Base-by-base conservation (phyloP, 176 grass and related monocot genomes). In the Paspalum notatum region DNA sequence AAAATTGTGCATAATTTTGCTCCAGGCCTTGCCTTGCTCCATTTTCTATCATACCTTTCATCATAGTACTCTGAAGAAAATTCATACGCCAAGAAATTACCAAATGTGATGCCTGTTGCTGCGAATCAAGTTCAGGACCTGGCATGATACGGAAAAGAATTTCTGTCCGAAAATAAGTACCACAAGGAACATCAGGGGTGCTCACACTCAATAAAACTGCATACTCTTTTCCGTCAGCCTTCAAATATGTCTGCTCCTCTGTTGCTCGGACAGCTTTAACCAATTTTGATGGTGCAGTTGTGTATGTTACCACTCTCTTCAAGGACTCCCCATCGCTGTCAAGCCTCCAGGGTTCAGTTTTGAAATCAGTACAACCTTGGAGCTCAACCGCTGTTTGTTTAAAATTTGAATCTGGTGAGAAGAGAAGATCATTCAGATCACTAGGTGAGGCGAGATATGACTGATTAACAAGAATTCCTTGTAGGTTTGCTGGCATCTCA, bases 11-110 rank as follows among this genome's bases (percentile, higher is more conserved):
- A 80, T 87, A 98, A 44, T 73, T 89, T 59, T 95, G 90, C 62
- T 85, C 88, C 81, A 98, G 76, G 2, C 96, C 92, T 89, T 98
- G 96, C 58, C 68, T 98, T 66, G 96, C 96, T 75, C 92, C 96
- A 91, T 75, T 98, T 89, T 98, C 96, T 80, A 98, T 98, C 83
- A 92, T 89, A 81, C 96, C 68, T 83, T 88, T 98, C 10, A 98
- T 81, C 81, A 95, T 89, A 60, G 96, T 98, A 90, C 92, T 95
- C 74, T 98, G 96, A 93, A 95, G 80, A 85, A 98, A 98, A 87
- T 98, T 98, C 60, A 95, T 87, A 60, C 90, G 85, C 96, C 96
- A 98, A 71, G 96, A 95, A 82, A 98, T 85, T 62, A 91, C 76
- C 75, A 98, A 76, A 84, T 81, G 85, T 60, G 91, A 91, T 37